phyloP scores from a whole-genome alignment of 352 stramenopile genomes.

The Phytophthora sp. region DNA sequence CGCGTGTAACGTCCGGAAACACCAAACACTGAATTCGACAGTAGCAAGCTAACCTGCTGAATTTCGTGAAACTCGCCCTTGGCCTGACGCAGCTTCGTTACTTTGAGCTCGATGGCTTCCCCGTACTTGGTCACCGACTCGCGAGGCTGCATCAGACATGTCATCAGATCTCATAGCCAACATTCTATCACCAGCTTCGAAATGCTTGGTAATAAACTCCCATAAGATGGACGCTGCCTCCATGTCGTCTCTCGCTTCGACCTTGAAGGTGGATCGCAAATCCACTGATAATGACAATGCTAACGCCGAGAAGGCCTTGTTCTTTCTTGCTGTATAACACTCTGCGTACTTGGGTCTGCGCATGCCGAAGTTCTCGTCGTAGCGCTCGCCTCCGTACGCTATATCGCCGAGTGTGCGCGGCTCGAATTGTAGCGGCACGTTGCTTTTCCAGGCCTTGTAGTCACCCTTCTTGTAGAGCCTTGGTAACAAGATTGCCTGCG shows the following conservation, averaged over 20 bases:
- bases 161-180: not conserved
- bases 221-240: not conserved
- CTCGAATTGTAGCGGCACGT: slow-evolving; percentile 5
- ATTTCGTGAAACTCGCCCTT: slow-evolving; percentile 5
- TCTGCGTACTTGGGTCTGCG: slow-evolving; percentile 2
- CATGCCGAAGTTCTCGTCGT: not conserved
- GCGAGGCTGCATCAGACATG: not conserved
- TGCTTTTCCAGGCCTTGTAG: slow-evolving; percentile 2
- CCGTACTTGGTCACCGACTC: not conserved
- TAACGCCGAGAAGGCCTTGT: slow-evolving; percentile 1
- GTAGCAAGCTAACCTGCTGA: slow-evolving; percentile 5
- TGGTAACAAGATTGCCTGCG: no score
- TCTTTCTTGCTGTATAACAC: not conserved
- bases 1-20: not conserved
- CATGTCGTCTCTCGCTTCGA: not conserved
- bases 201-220: not conserved
- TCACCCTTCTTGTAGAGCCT: not conserved
- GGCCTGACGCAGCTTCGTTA: not conserved
- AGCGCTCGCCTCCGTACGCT: not conserved
- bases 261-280: not conserved
- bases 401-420: not conserved
- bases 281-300: not conserved
- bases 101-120: not conserved
- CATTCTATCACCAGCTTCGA: slow-evolving; percentile 7
- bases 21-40: slow-evolving; percentile 4